Percentiles rank a stretch among this genome's conserved stretches.
Evolutionary conservation across 176 grass and related monocot species (phyloP).

Genomic region (Saccharum officinarum): DNA sequence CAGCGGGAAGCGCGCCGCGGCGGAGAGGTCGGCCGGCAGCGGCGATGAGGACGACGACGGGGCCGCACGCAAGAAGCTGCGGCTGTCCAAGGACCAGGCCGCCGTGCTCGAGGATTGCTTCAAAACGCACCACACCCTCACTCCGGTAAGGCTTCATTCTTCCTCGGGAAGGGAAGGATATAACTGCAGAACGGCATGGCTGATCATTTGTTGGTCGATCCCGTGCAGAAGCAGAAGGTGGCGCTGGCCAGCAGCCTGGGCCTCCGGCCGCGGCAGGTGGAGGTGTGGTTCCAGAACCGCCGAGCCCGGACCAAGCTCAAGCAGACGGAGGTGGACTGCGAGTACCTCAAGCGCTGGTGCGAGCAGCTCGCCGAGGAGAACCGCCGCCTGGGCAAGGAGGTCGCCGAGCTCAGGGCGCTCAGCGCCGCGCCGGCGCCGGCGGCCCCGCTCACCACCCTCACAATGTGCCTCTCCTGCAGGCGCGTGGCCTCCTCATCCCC

Average conservation of each 20-base stretch:
- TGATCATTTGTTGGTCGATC: neutral
- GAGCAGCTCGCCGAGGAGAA: constrained; percentile 90
- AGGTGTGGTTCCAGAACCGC: constrained; percentile 97
- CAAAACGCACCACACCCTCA: constrained; percentile 85
- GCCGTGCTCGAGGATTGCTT: constrained; percentile 87
- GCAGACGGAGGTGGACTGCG: constrained; percentile 97
- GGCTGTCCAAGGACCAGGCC: constrained; percentile 87
- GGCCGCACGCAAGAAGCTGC: constrained; percentile 80
- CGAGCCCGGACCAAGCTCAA: constrained; percentile 86
- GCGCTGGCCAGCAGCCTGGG: constrained; percentile 68
- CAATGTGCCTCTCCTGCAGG: constrained; percentile 84
- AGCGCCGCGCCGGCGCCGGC: constrained; percentile 49
- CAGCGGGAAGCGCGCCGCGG: constrained; percentile 50
- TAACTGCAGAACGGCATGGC: neutral
- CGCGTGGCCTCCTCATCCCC: constrained; percentile 40
- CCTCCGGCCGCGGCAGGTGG: constrained; percentile 81
- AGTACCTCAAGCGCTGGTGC: constrained; percentile 89
- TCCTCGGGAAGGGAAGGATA: too few species aligned
- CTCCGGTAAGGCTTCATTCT: constrained; percentile 49
- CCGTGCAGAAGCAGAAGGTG: constrained; percentile 72
- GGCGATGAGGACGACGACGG: constrained; percentile 80
- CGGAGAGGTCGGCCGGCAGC: constrained; percentile 43
- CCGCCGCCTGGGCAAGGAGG: constrained; percentile 81
- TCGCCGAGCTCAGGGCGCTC: constrained; percentile 79
- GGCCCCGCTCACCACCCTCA: constrained; percentile 67